Conservation (phyloP, 768 basidiomycete genomes). For the Boletus insuetus region DNA sequence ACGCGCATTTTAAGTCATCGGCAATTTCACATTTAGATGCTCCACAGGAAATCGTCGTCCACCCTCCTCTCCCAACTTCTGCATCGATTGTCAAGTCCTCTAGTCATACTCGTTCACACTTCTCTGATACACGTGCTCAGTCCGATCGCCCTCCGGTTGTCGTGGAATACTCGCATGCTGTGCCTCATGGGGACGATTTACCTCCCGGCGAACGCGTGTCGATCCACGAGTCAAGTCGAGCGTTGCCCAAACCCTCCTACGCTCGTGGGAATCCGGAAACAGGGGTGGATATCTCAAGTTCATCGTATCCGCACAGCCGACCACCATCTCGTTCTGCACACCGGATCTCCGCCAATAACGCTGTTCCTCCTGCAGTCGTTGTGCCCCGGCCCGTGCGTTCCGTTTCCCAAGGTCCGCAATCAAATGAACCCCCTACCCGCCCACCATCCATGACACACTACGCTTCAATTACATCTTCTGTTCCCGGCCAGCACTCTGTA, state of each 20-base stretch:
- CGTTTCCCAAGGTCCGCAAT: constrained; percentile 24
- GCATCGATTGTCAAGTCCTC: constrained; percentile 26
- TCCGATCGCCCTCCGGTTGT: constrained; percentile 18
- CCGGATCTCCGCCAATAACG: constrained; percentile 17
- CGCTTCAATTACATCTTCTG: background rate
- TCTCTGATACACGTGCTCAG: constrained; percentile 24
- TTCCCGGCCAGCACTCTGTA: constrained; percentile 14
- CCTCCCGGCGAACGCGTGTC: constrained; percentile 28
- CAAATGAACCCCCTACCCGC: constrained; percentile 24
- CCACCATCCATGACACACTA: constrained; percentile 23
- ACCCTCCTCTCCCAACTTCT: constrained; percentile 22
- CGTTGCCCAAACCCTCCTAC: constrained; percentile 17
- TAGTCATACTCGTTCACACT: constrained; percentile 17
- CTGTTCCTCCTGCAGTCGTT: constrained; percentile 21
- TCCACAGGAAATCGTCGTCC: constrained; percentile 23
- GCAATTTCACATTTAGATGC: constrained; percentile 31
- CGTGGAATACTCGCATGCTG: constrained; percentile 24
- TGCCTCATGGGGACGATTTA: constrained; percentile 20
- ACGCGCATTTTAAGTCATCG: constrained; percentile 32
- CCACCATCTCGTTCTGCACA: constrained; percentile 29
- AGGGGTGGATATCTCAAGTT: constrained; percentile 15
- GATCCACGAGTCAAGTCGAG: constrained; percentile 25
- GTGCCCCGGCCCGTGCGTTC: constrained; percentile 31
- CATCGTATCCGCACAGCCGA: constrained; percentile 21
- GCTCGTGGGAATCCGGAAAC: constrained; percentile 28